Percentiles rank a stretch among this genome's conserved stretches.
Conservation (phyloP, 2,329 filamentous ascomycete species). For the Purpureocillium lavendulum region DNA sequence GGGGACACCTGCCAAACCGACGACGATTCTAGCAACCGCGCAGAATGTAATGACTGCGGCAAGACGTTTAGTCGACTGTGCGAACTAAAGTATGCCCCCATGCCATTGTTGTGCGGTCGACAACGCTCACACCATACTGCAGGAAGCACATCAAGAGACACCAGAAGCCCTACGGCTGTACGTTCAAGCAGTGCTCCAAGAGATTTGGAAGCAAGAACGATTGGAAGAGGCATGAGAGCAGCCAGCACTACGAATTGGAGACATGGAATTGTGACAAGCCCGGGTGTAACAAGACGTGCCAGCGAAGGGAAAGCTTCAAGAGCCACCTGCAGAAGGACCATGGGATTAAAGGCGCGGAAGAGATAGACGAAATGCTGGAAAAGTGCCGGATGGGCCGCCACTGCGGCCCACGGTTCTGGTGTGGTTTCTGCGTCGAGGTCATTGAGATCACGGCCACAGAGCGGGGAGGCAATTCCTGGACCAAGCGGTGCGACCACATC, state of each 20-base stretch:
- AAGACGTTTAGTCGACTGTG: constrained; percentile 43
- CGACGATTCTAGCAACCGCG: constrained; percentile 9
- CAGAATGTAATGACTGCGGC: constrained; percentile 29
- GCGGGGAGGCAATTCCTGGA: constrained; percentile 40
- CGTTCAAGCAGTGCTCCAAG: constrained; percentile 59
- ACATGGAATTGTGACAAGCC: constrained; percentile 60
- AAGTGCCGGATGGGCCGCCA: constrained; percentile 55
- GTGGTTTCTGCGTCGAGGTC: constrained; percentile 65
- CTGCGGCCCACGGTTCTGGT: constrained; percentile 68
- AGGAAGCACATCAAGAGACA: constrained; percentile 85
- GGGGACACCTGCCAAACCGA: constrained; percentile 4
- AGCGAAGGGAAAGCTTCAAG: constrained; percentile 49
- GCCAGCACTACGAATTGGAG: constrained; percentile 65
- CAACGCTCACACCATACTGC: constrained; percentile 29
- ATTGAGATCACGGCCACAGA: constrained; percentile 41
- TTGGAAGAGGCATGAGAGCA: constrained; percentile 85
- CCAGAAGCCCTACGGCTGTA: constrained; percentile 74
- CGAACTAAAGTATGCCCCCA: constrained; percentile 44
- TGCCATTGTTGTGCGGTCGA: not conserved
- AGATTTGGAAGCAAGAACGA: constrained; percentile 88
- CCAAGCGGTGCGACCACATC: constrained; percentile 60
- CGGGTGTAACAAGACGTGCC: constrained; percentile 50
- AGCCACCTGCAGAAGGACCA: constrained; percentile 52
- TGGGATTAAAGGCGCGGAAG: constrained; percentile 17
- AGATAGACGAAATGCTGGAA: constrained; percentile 36